Evolutionary conservation across 2,329 filamentous ascomycete species (phyloP).

Genomic region (Triangularia verruculosa): DNA sequence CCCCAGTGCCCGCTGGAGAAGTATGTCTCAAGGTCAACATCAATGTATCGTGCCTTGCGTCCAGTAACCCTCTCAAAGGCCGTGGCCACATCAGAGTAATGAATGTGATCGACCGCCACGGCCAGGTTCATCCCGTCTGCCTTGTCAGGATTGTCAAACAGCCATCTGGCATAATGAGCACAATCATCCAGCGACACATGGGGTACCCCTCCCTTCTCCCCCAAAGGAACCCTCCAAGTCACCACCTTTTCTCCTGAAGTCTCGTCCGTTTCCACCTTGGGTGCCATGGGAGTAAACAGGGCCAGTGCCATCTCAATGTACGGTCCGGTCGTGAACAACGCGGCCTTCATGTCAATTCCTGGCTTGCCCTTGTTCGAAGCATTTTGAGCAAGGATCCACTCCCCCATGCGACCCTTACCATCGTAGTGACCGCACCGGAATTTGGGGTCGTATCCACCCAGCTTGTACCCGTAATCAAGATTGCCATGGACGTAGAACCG

Average conservation of each 20-base stretch:
- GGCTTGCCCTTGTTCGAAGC: slow-evolving; percentile 28
- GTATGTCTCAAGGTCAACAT: slow-evolving; percentile 37
- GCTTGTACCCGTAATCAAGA: slow-evolving; percentile 21
- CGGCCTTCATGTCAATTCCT: slow-evolving; percentile 32
- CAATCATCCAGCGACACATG: slow-evolving; percentile 47
- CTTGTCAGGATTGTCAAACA: slow-evolving; percentile 45
- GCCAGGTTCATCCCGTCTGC: slow-evolving; percentile 46
- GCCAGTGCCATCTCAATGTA: slow-evolving; percentile 47
- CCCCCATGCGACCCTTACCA: slow-evolving; percentile 43
- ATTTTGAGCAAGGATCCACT: slow-evolving; percentile 46
- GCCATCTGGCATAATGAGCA: slow-evolving; percentile 45
- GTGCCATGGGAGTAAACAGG: slow-evolving; percentile 38
- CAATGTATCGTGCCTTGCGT: slow-evolving; percentile 39
- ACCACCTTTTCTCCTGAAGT: slow-evolving; percentile 34
- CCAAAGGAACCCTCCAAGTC: slow-evolving; percentile 42
- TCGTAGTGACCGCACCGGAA: slow-evolving; percentile 29
- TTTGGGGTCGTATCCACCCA: slow-evolving; percentile 15
- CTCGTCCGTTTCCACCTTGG: slow-evolving; percentile 33
- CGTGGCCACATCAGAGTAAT: slow-evolving; percentile 38
- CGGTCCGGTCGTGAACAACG: slow-evolving; percentile 42
- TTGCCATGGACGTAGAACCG: slow-evolving; percentile 19
- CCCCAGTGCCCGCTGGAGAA: slow-evolving; percentile 25
- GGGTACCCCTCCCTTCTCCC: slow-evolving; percentile 38
- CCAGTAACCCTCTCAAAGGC: slow-evolving; percentile 45
- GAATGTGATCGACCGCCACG: slow-evolving; percentile 42